Percentiles rank a stretch among this genome's conserved stretches.
Conservation (phyloP, 306 rosid species). For the Herpetospermum pedunculosum region DNA sequence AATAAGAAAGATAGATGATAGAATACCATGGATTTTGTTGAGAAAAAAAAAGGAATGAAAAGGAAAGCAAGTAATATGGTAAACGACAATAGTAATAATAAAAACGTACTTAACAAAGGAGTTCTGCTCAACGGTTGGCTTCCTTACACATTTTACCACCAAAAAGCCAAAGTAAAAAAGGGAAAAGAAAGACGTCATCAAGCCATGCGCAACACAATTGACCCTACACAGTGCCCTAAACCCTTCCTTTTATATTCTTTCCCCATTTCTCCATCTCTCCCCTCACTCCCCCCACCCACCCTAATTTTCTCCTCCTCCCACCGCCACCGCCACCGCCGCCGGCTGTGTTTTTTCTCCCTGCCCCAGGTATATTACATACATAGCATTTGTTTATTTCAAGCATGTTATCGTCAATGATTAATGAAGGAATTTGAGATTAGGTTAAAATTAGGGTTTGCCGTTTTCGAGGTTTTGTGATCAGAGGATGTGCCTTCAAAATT, state of each 20-base stretch:
- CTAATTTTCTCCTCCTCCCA: background rate
- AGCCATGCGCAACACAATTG: slow-evolving; percentile 88
- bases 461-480: background rate
- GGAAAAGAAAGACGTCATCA: slow-evolving; percentile 15
- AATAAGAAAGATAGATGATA: too few relatives aligned
- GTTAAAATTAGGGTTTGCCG: background rate
- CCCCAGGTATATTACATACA: slow-evolving; percentile 9
- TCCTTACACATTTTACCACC: background rate
- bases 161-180: background rate
- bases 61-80: background rate
- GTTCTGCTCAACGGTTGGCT: background rate
- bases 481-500: slow-evolving; percentile 38
- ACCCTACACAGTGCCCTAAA: slow-evolving; percentile 31
- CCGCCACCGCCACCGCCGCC: background rate
- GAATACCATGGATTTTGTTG: background rate
- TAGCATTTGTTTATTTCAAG: too few relatives aligned
- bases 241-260: slow-evolving; percentile 31
- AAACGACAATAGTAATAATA: background rate
- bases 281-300: background rate
- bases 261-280: slow-evolving; percentile 11
- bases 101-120: background rate
- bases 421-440: background rate
- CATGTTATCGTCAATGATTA: too few relatives aligned
- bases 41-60: background rate
- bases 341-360: background rate